Base-by-base conservation (phyloP, 2,329 filamentous ascomycete species). In the Ceratocystis variospora region DNA sequence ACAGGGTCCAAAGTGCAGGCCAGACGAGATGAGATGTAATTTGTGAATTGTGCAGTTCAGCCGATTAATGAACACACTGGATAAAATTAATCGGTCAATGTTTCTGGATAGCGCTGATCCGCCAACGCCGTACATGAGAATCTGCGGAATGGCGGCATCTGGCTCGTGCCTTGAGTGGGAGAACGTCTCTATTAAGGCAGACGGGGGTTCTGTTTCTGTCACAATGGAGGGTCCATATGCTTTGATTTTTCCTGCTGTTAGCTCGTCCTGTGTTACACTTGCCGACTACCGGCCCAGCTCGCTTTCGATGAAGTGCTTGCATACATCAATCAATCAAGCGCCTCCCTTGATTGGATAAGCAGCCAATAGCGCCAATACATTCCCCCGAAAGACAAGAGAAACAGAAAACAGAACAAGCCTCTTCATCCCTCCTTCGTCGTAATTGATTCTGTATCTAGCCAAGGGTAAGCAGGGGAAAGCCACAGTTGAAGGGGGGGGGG, bases 1-100 rank as follows among this genome's bases (percentile, higher is more conserved):
- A 53, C 62, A 64, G 50, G 50, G 50, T 48, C 44, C 62, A 64
- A 64, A 64, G 62, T 64, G 62, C 62, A 53, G 25, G 25, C 37
- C 7, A 46, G 33, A 65, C 19, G 12, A 19, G 7, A 22, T 22
- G 25, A 53, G 19, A 17, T 25, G 2, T 19, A 53, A 28, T 8
- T 10, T 19, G 46, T 50, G n/a, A 53, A 53, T 25, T 53, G 48
- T 25, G 48, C 48, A 53, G 19, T 5, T 22, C 33, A 25, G 3
- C 37, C 8, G 37, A 44, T 22, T 22, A 25, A 61, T 41, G 33
- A 61, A 45, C 37, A 41, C 37, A 12, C 37, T 44, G 31, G 12
- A 44, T 44, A 19, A 61, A 61, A 19, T 25, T 10, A 61, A 61
- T 45, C n/a, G 25, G 48, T 22, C 48, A 53, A 53, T 53, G 48